Conservation (phyloP, 352 stramenopile species). For the Thalassiosira livingstoniorum region DNA sequence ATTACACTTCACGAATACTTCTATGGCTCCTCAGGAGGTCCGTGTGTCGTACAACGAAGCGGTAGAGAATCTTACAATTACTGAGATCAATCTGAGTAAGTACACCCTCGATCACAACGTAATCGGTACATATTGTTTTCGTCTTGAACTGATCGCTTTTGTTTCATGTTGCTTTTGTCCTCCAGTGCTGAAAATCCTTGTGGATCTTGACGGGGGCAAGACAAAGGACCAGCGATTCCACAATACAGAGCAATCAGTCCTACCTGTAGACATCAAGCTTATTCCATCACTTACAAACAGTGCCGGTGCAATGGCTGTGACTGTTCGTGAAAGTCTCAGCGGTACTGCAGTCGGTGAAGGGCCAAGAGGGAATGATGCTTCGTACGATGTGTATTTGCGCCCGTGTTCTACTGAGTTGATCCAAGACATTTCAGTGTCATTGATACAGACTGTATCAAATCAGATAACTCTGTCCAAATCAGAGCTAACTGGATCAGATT, state of each 20-base stretch:
- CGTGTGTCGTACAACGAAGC: conserved; percentile 42
- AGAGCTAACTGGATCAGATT: conserved; percentile 33
- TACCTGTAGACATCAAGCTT: conserved; percentile 53
- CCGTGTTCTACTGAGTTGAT: conserved; percentile 43
- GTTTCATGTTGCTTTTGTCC: too few species aligned
- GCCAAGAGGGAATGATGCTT: conserved; percentile 20
- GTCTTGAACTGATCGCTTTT: too few species aligned
- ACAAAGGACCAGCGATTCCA: conserved; percentile 47
- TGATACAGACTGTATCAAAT: conserved; percentile 27
- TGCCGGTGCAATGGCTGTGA: conserved; percentile 44
- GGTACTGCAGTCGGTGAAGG: conserved; percentile 53
- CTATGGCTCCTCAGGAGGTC: conserved; percentile 43
- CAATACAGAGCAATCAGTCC: conserved; percentile 49
- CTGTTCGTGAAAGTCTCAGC: conserved; percentile 30
- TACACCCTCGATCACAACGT: too few species aligned
- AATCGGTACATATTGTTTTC: too few species aligned
- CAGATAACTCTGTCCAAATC: conserved; percentile 32
- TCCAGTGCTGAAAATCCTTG: conserved; percentile 43
- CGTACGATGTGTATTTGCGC: conserved; percentile 56
- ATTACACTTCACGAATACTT: conserved; percentile 26
- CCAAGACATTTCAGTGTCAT: conserved; percentile 30
- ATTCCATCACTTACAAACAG: conserved; percentile 41
- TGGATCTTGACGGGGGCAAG: conserved; percentile 40
- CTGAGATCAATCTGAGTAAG: conserved; percentile 59
- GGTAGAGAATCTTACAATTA: conserved; percentile 44